Base-by-base conservation (phyloP, 805 yeast species). In the Candida corydali region DNA sequence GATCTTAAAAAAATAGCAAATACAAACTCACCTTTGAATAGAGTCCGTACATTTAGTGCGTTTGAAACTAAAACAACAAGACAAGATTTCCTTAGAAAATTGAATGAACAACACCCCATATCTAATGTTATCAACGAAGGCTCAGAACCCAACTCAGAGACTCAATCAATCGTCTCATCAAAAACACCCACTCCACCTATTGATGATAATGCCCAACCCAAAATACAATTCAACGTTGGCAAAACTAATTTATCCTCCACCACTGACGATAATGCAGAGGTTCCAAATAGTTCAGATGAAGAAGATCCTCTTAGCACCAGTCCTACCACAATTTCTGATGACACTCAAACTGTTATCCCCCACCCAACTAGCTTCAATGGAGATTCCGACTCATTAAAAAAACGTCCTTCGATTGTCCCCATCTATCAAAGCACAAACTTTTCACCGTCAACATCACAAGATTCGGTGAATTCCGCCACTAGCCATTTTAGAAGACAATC, bases 41-140 rank as follows among this genome's bases (percentile, higher is more conserved):
- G 83, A 38, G 69, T 74, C 2, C 63, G 88, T 47, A 80, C 87
- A 0, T 65, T 74, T 67, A 73, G 80, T 33, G 70, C 72, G 23
- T 46, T 57, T 26, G 70, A 49, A 32, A 33, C 43, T 9, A 44
- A 36, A 24, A 24, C 38, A 11, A 25, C 36, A 3, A 27, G 36
- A 24, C 40, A 37, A 34, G 33, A 43, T 25, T 32, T 34, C 19
- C 27, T 43, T 18, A 31, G 20, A 20, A 34, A 34, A 20, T 35
- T 39, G 12, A 31, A 36, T 8, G 37, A 36, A 33, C 27, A 27
- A 22, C 35, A 26, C 17, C 42, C 40, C 11, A 15, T 25, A 4
- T 27, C 39, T 4, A 37, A 34, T 9, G 20, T 34, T 5, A 43
- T 40, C 10, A 32, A 25, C 11, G 46, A 43, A 40, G 12, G 15